Evolutionary conservation across 2,329 filamentous ascomycete species (phyloP).

Genomic region (Sporothrix sp.): DNA sequence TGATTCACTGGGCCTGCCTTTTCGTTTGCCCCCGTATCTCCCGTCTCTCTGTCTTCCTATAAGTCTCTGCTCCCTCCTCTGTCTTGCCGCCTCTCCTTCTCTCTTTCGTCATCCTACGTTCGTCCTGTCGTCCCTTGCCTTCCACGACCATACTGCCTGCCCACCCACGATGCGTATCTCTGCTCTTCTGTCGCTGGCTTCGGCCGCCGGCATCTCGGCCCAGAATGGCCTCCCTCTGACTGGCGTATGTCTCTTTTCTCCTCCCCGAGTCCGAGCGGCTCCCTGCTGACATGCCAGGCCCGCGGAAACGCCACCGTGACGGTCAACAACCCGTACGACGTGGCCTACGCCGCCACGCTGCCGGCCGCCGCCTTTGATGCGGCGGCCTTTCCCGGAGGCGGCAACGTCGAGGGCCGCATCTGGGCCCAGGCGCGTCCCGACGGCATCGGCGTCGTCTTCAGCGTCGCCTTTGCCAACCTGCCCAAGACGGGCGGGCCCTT

Average conservation of each 20-base stretch:
- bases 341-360: slow-evolving; percentile 46
- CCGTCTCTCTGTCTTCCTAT: too few relatives aligned
- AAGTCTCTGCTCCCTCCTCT: background rate
- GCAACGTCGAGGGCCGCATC: slow-evolving; percentile 39
- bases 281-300: background rate
- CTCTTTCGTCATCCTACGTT: too few relatives aligned
- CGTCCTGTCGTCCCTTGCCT: too few relatives aligned
- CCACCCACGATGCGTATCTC: slow-evolving; percentile 13
- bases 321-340: slow-evolving; percentile 44
- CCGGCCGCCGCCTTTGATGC: slow-evolving; percentile 44
- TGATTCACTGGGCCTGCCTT: too few relatives aligned
- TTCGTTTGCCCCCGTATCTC: too few relatives aligned
- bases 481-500: slow-evolving; percentile 26
- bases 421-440: slow-evolving; percentile 21
- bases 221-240: slow-evolving; percentile 1
- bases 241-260: slow-evolving; percentile 5
- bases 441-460: slow-evolving; percentile 26
- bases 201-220: slow-evolving; percentile 7
- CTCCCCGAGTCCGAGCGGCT: background rate
- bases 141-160: too few relatives aligned
- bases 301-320: slow-evolving; percentile 24
- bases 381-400: slow-evolving; percentile 32
- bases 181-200: slow-evolving; percentile 2
- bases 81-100: background rate
- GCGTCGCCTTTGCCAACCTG: slow-evolving; percentile 24